Evolutionary conservation across 2,329 filamentous ascomycete species (phyloP), one percentile per base, ranked within the genome.

Genomic region (Aspergillus sp.): DNA sequence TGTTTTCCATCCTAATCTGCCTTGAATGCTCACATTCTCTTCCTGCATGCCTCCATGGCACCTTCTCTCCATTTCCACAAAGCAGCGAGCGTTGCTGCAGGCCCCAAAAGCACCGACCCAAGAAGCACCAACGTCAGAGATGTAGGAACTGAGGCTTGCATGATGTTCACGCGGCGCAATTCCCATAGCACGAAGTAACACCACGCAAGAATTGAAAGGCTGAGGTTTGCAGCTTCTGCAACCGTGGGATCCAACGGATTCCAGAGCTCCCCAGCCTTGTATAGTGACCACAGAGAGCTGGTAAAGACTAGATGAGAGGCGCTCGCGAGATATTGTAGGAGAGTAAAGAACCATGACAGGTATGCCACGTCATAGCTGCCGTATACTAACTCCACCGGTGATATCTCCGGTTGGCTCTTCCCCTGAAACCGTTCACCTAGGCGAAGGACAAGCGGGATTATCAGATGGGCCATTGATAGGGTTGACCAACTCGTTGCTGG

Each of bases 121-220:
- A 13, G 14, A 42, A 22, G 5, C 19, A 42, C 19, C 16, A 42
- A 13, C 6, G 20, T 17, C 30, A 53, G 6, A n/a, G 20, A 36
- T 30, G 6, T 5, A 35, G 16, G 13, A 17, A 46, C 3, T 3
- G 24, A 20, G 3, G 17, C 10, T 10, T 17, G 3, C 24, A 9
- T 51, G 10, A 53, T 16, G 11, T 53, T 47, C 10, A 55, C 55
- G 19, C 55, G 50, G 3, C 42, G 53, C 48, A 58, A 36, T 17
- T 58, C 53, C 53, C 53, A 58, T 1, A 52, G 30, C 6, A 48
- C 48, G 41, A 58, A 58, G 2, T 50, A 24, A 26, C 48, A 51
- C 55, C 53, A 58, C 9, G 22, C n/a, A 3, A 40, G 16, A 16
- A 55, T 45, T 11, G 32, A 20, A 19, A 55, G 9, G 19, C 40